Conservation (phyloP, 1,139 yeast genomes). For the Saccharomyces hybrid region DNA sequence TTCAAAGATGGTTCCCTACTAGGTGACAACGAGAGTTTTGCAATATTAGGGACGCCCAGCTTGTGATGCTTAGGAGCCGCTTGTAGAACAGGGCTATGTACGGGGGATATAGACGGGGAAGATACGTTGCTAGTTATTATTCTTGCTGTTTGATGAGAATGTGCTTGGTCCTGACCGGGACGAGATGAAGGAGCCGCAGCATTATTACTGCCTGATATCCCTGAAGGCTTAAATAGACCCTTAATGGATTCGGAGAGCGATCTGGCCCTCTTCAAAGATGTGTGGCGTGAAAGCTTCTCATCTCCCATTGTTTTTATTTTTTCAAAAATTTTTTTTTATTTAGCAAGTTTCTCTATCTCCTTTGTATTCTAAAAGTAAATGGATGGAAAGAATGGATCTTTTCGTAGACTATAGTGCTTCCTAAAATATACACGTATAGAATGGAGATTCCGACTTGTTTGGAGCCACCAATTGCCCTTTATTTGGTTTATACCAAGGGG, state of each 20-base stretch:
- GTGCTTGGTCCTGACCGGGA: background rate
- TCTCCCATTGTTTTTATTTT: background rate
- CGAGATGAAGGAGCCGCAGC: conserved; percentile 5
- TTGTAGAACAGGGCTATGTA: conserved; percentile 4
- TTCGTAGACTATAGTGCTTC: background rate
- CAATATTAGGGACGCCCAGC: conserved; percentile 10
- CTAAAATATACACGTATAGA: background rate
- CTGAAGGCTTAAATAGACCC: conserved; percentile 20
- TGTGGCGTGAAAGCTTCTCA: conserved; percentile 4
- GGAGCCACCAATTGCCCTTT: background rate
- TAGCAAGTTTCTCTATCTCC: conserved; percentile 1
- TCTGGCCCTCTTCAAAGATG: conserved; percentile 18
- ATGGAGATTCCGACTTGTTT: background rate
- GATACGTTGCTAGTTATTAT: background rate
- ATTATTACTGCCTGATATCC: background rate
- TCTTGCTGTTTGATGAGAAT: background rate
- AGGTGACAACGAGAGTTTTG: conserved; percentile 15
- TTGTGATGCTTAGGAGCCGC: conserved; percentile 3
- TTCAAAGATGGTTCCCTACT: conserved; percentile 11
- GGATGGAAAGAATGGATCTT: background rate
- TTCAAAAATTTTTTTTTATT: background rate
- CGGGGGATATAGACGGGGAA: conserved; percentile 3
- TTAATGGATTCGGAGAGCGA: conserved; percentile 28
- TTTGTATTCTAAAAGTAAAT: background rate
- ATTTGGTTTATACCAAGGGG: background rate